Base-by-base conservation (phyloP, 306 rosid genomes). In the Citrullus amarus region DNA sequence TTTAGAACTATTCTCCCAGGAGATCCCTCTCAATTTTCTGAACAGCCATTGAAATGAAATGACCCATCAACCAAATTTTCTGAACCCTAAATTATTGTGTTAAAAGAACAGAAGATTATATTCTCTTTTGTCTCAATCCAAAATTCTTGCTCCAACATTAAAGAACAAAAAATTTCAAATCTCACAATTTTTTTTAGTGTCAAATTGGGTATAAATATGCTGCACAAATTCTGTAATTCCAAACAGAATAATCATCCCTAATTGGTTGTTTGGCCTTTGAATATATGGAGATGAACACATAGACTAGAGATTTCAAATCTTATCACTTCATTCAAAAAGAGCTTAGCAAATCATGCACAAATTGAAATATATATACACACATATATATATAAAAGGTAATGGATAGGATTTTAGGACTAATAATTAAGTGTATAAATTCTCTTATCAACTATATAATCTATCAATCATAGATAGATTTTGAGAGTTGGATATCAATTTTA, bases 21-120 rank as follows among this genome's bases (percentile, higher is more conserved):
- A 22, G 11, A 41, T 69, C 18, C 75, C 25, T 38, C 9, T 38
- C 3, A 63, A 32, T 66, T 66, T 66, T 66, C 50, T 38, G 20
- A 61, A 46, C 74, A 67, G 74, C 57, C 55, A 20, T 63, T 15
- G 43, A 39, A 16, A 34, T 32, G 48, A 65, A 67, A 39, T 38
- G 77, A 72, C 77, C 60, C 12, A 50, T 70, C 59, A 50, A 72
- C 14, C 8, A 72, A 73, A 73, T 28, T 28, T 73, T 73, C 77
- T 22, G 12, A 54, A 15, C 60, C 14, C 60, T 15, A 51, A 43
- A 68, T 9, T 67, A 68, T 68, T 62, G 13, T n/a, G 8, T 56
- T 8, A 18, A 55, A n/a, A 28, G 41, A 12, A 25, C 25, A 13
- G 30, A 30, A 73, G 28, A 73, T 73, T 73, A 73, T 73, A 73